These are phyloP conservation scores for Leccinum barrowsii DNA, from an alignment of 768 basidiomycete species.

Conservation along the genomic window DNA sequence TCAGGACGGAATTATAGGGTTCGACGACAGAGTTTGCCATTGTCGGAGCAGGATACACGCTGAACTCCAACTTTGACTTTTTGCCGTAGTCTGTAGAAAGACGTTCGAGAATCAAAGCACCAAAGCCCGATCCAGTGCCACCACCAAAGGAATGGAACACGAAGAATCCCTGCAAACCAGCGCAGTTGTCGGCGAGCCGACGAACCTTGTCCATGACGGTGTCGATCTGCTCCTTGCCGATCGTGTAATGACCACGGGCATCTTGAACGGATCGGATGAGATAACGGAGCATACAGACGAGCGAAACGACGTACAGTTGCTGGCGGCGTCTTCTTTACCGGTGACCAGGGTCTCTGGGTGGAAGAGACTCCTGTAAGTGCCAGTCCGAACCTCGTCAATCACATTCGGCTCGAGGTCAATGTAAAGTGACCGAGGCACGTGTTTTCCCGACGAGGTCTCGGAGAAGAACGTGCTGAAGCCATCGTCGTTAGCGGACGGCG, in stretches of 20 bases:
- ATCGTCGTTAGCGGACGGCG: constrained; percentile 71
- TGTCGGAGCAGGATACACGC: constrained; percentile 92
- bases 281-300: not conserved
- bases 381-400: constrained; percentile 95
- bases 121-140: constrained; percentile 98
- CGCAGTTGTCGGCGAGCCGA: constrained; percentile 93
- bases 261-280: constrained; percentile 45
- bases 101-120: constrained; percentile 91
- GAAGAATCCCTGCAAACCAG: constrained; percentile 97
- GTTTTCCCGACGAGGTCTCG: constrained; percentile 93
- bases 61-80: constrained; percentile 98
- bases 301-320: constrained; percentile 72
- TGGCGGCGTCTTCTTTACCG: constrained; percentile 99
- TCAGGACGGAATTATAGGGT: constrained; percentile 96
- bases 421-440: constrained; percentile 96
- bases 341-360: constrained; percentile 98
- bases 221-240: constrained; percentile 98
- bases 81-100: constrained; percentile 98
- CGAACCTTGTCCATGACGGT: constrained; percentile 94
- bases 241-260: constrained; percentile 96
- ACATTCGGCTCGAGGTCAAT: constrained; percentile 97
- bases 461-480: constrained; percentile 99
- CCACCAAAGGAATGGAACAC: constrained; percentile 99
- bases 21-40: constrained; percentile 95
- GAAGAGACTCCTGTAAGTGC: constrained; percentile 95